Evolutionary conservation across 164 flowering plant genomes (phyloP), one percentile per base, ranked within the genome.

Genomic region (Magnolia officinalis): DNA sequence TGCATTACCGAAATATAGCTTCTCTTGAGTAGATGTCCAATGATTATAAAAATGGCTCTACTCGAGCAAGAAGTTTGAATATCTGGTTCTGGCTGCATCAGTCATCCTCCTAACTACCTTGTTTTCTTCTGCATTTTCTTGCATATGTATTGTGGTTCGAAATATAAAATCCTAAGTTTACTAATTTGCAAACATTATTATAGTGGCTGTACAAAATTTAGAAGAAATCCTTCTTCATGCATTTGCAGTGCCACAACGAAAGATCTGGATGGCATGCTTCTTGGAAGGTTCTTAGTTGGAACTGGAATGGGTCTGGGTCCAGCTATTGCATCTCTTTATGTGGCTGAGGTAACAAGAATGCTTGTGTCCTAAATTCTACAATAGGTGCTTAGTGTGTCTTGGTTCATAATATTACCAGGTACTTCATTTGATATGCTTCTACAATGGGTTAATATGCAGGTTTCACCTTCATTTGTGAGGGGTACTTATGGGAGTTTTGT

Each of bases 401-500:
- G 19, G 10, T 73, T 65, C 14, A 50, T 50, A 8, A 5, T 50
- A 16, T 4, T 59, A 13, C 14, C 19, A 52, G 11, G 67, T 45
- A 19, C 50, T 66, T 45, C 19, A 29, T 77, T 2, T 55, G 61
- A 55, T 55, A 0, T 55, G 45, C 65, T 19, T 37, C 18, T 50
- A 55, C 6, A 9, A 55, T 55, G 61, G 61, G 2, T 55, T 16
- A 55, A 55, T 55, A 8, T 55, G 72, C 75, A 83, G 83, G 84
- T 83, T 73, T 83, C 86, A 67, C 86, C 99, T 75, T 82, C 99
- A 64, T 88, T 71, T 86, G 94, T 96, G 76, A 88, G 99, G 82
- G 99, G 98, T 75, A 96, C 99, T 58, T 94, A 90, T 79, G 99
- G 99, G 70, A 89, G 96, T 83, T 91, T 92, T 78, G 89, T 91